These are phyloP conservation scores for Aechmea fasciata DNA, from an alignment of 176 grass and related monocot species.

Conservation along the genomic window DNA sequence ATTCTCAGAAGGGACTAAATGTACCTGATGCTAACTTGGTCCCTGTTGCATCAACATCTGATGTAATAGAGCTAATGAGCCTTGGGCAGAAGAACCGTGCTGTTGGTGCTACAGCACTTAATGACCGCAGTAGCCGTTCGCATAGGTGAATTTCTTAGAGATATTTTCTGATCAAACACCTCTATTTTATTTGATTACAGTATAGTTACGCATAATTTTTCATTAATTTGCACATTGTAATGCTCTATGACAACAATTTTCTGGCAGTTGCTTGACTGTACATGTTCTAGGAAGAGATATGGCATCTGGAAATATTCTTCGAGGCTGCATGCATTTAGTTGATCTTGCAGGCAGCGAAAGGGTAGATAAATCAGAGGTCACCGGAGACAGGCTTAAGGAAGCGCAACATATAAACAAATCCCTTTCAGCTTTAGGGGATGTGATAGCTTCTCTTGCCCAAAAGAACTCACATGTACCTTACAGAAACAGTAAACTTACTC, in stretches of 20 bases:
- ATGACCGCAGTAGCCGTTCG: conserved; percentile 95
- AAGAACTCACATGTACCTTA: conserved; percentile 91
- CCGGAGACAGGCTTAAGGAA: conserved; percentile 92
- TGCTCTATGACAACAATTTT: neutral
- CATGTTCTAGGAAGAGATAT: conserved; percentile 97
- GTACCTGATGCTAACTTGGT: conserved; percentile 89
- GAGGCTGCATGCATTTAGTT: conserved; percentile 98
- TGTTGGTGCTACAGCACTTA: conserved; percentile 85
- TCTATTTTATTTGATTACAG: neutral
- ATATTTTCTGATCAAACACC: conserved; percentile 1
- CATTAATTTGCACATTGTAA: conserved; percentile 1
- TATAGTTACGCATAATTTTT: conserved; percentile 5
- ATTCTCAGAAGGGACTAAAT: conserved; percentile 92
- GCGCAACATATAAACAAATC: conserved; percentile 99
- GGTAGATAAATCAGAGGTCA: conserved; percentile 94
- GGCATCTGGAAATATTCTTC: conserved; percentile 64
- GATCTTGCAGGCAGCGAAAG: conserved; percentile 97
- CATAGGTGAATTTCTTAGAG: conserved; percentile 59
- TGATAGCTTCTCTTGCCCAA: conserved; percentile 86
- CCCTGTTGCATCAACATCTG: conserved; percentile 55
- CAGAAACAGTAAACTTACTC: conserved; percentile 97
- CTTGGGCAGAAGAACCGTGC: conserved; percentile 84
- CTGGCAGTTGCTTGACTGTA: conserved; percentile 88
- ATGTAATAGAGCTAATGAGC: conserved; percentile 94
- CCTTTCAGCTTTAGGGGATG: conserved; percentile 93